phyloP scores from a whole-genome alignment of 495 filamentous ascomycete species.

The Chaetomidium leptoderma region DNA sequence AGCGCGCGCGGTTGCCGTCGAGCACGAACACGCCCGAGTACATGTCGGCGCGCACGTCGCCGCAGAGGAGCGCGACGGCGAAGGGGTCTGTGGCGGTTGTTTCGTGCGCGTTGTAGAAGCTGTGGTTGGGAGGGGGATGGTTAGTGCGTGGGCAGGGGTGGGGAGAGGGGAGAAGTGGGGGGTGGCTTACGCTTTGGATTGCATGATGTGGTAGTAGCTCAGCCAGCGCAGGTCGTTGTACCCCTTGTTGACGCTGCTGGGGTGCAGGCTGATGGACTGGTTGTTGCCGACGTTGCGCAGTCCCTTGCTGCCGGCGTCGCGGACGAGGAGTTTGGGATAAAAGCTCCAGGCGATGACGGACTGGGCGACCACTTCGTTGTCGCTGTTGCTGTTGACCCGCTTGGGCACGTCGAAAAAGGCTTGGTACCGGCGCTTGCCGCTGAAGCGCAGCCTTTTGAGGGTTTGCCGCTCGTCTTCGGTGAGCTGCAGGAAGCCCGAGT shows the following conservation, averaged over 20 bases:
- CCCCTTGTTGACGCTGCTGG: slow-evolving; percentile 78
- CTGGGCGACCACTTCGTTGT: slow-evolving; percentile 69
- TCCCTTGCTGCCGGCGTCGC: slow-evolving; percentile 70
- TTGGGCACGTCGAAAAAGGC: slow-evolving; percentile 77
- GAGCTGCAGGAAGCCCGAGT: slow-evolving; percentile 74
- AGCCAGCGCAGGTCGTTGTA: slow-evolving; percentile 67
- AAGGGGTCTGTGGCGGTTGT: slow-evolving; percentile 78
- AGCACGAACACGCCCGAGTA: slow-evolving; percentile 81
- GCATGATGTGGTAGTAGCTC: slow-evolving; percentile 95
- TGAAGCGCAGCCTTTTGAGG: slow-evolving; percentile 54
- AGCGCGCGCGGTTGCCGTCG: slow-evolving; percentile 83
- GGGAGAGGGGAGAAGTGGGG: background rate
- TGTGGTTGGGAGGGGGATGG: no score
- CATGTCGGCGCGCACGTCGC: slow-evolving; percentile 81
- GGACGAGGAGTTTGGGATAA: slow-evolving; percentile 85
- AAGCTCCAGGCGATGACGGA: slow-evolving; percentile 88
- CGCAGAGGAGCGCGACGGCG: slow-evolving; percentile 76
- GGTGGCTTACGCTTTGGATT: slow-evolving; percentile 69
- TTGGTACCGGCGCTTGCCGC: slow-evolving; percentile 54
- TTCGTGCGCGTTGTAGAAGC: slow-evolving; percentile 82
- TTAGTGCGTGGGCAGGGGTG: background rate
- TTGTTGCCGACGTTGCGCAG: slow-evolving; percentile 89
- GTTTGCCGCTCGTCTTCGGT: slow-evolving; percentile 60
- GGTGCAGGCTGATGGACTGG: slow-evolving; percentile 77
- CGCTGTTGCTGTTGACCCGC: slow-evolving; percentile 64